Evolutionary conservation across 2,329 filamentous ascomycete genomes (phyloP).

Genomic region (Arachnomyces sp.): DNA sequence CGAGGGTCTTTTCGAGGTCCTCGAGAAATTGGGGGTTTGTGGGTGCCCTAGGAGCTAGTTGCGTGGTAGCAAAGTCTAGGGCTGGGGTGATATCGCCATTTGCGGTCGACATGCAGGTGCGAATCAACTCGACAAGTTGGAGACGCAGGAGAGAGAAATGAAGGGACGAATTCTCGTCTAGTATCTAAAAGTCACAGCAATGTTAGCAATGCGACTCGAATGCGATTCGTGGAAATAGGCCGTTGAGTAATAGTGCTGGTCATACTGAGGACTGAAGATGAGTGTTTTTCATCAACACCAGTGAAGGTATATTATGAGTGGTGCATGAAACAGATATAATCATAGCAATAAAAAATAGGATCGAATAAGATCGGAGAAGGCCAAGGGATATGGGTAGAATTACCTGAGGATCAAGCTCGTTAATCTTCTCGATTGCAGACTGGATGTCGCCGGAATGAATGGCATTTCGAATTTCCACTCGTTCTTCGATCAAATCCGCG

Average conservation of each 20-base stretch:
- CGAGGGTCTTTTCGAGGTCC: slow-evolving; percentile 88
- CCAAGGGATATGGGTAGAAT: slow-evolving; percentile 29
- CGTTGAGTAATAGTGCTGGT: slow-evolving; percentile 42
- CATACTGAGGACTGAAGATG: slow-evolving; percentile 83
- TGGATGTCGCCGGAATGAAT: slow-evolving; percentile 84
- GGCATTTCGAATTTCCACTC: slow-evolving; percentile 74
- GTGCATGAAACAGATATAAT: slow-evolving; percentile 99
- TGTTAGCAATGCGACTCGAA: slow-evolving; percentile 11
- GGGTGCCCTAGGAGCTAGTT: slow-evolving; percentile 80
- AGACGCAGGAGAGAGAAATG: slow-evolving; percentile 86
- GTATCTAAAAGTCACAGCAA: slow-evolving; percentile 52
- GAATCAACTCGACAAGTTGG: slow-evolving; percentile 89
- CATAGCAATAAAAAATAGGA: slow-evolving; percentile 53
- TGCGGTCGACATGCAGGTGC: slow-evolving; percentile 49
- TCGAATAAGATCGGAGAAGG: too few relatives aligned
- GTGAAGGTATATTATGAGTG: slow-evolving; percentile 83
- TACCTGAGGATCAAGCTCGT: slow-evolving; percentile 88
- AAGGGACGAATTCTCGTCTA: slow-evolving; percentile 73
- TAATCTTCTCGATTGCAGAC: slow-evolving; percentile 75
- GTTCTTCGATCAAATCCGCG: slow-evolving; percentile 65
- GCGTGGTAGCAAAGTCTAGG: slow-evolving; percentile 76
- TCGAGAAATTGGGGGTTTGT: slow-evolving; percentile 73
- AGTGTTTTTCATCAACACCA: slow-evolving; percentile 77
- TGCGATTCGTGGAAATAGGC: slow-evolving; percentile 3
- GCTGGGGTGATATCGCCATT: slow-evolving; percentile 70